Conservation (phyloP, 345 rosid genomes). For the Corymbia maculata region DNA sequence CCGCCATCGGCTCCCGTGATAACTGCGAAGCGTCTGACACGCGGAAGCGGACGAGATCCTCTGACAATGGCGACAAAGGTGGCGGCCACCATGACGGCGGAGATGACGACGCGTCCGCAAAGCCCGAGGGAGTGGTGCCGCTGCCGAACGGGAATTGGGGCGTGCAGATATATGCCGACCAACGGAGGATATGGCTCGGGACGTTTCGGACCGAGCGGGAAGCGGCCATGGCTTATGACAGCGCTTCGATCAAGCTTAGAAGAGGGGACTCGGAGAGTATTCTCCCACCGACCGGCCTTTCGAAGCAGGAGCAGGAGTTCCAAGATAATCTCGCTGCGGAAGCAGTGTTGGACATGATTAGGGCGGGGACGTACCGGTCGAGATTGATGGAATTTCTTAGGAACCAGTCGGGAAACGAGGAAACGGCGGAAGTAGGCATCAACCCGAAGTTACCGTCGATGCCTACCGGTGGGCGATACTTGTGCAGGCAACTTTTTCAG, state of each 20-base stretch:
- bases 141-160: conserved; percentile 66
- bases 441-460: background rate
- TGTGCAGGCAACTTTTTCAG: conserved; percentile 39
- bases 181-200: conserved; percentile 56
- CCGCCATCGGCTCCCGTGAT: background rate
- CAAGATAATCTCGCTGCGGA: conserved; percentile 27
- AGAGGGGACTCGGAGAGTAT: conserved; percentile 30
- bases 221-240: conserved; percentile 65
- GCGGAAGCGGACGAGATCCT: background rate
- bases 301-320: conserved; percentile 23
- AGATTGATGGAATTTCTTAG: conserved; percentile 33
- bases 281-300: conserved; percentile 15
- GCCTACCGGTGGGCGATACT: conserved; percentile 3
- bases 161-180: conserved; percentile 48
- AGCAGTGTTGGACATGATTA: conserved; percentile 37
- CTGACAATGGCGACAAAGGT: background rate
- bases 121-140: conserved; percentile 44
- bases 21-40: background rate
- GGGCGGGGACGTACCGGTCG: conserved; percentile 50
- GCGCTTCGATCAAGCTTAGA: conserved; percentile 51
- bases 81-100: background rate
- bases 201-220: conserved; percentile 45
- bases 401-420: background rate
- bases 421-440: background rate
- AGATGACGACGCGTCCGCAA: background rate